These are phyloP conservation scores for Bauhinia variegata DNA, from an alignment of 306 rosid genomes.

Conservation along the genomic window DNA sequence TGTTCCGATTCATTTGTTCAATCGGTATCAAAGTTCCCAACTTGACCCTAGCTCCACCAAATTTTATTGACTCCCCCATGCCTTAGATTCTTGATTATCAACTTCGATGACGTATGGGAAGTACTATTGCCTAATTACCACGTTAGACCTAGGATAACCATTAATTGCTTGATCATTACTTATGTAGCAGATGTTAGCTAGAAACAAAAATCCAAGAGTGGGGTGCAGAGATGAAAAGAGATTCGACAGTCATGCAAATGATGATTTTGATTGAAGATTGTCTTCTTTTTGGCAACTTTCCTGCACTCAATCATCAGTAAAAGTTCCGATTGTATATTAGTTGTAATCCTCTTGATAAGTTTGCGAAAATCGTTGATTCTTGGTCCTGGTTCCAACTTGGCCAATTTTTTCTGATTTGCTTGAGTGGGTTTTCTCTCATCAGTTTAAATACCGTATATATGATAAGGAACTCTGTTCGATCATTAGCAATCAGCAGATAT, in stretches of 20 bases:
- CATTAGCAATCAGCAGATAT: too few species aligned
- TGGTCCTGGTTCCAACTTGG: too few species aligned
- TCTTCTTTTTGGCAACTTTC: slow-evolving; percentile 4
- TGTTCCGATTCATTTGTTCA: slow-evolving; percentile 94
- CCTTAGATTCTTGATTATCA: slow-evolving; percentile 27
- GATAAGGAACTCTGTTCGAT: too few species aligned
- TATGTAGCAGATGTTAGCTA: not conserved
- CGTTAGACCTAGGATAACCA: too few species aligned
- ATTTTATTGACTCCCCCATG: slow-evolving; percentile 32
- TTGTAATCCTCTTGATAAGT: slow-evolving; percentile 20
- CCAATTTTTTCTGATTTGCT: too few species aligned
- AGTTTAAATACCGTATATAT: too few species aligned
- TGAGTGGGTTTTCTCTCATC: not conserved
- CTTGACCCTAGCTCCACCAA: slow-evolving; percentile 52
- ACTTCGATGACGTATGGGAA: not conserved
- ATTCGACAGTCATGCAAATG: not conserved
- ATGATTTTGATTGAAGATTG: slow-evolving; percentile 20
- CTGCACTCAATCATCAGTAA: slow-evolving; percentile 16
- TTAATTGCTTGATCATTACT: too few species aligned
- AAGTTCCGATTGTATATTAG: slow-evolving; percentile 18
- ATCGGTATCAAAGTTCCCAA: slow-evolving; percentile 57
- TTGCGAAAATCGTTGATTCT: slow-evolving; percentile 24
- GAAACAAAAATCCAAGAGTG: too few species aligned
- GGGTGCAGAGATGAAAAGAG: too few species aligned
- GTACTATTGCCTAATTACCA: not conserved